These are phyloP conservation scores for Tylopilus sp. DNA, from an alignment of 1,284 basidiomycete species.

Conservation along the genomic window DNA sequence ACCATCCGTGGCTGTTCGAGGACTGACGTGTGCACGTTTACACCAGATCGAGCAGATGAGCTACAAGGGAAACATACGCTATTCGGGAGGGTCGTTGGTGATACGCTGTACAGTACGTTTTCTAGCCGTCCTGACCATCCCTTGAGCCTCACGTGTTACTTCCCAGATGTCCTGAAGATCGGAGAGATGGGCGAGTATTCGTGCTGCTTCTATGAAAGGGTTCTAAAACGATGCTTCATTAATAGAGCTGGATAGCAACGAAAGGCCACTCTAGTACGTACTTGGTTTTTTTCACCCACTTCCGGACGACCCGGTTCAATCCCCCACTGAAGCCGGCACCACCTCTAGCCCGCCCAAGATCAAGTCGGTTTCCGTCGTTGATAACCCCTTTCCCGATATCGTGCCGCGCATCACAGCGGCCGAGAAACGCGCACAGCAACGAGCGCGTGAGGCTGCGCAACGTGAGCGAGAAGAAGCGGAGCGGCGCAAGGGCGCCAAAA, in stretches of 20 bases:
- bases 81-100: slow-evolving; percentile 84
- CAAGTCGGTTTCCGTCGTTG: slow-evolving; percentile 83
- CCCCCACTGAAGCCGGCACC: slow-evolving; percentile 8
- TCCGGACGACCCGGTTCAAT: background rate
- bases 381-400: slow-evolving; percentile 96
- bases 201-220: background rate
- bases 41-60: slow-evolving; percentile 85
- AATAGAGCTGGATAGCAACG: slow-evolving; percentile 85
- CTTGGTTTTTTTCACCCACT: background rate
- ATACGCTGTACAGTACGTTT: slow-evolving; percentile 87
- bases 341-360: slow-evolving; percentile 86
- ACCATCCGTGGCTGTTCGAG: background rate
- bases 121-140: slow-evolving; percentile 1
- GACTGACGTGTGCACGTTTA: slow-evolving; percentile 7
- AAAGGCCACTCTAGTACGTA: slow-evolving; percentile 87
- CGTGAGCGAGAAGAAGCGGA: slow-evolving; percentile 82
- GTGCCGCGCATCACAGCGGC: slow-evolving; percentile 96
- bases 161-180: slow-evolving; percentile 88
- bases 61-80: slow-evolving; percentile 91
- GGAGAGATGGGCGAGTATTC: slow-evolving; percentile 78
- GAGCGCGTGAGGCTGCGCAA: slow-evolving; percentile 80
- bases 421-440: slow-evolving; percentile 86
- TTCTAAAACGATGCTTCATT: background rate
- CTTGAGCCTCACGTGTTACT: slow-evolving; percentile 1
- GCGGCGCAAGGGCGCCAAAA: slow-evolving; percentile 82